Conservation (phyloP, 148 eudicot species). For the Cornus kousa region DNA sequence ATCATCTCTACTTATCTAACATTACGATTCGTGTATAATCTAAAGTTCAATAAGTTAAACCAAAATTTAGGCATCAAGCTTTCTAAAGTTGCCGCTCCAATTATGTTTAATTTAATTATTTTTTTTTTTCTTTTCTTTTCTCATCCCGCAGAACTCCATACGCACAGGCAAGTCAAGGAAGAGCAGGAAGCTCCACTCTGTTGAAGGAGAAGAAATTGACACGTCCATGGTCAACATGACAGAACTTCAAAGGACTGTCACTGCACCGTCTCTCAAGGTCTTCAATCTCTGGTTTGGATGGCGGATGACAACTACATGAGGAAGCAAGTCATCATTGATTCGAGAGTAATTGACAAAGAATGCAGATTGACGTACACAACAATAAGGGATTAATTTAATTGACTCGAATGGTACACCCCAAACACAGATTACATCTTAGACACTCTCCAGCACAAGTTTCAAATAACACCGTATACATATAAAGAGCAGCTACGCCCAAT, state of each 20-base stretch:
- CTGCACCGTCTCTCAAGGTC: slow-evolving; percentile 54
- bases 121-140: too few relatives aligned
- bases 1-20: neutral
- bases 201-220: slow-evolving; percentile 70
- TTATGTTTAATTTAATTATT: neutral
- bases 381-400: too few relatives aligned
- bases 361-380: neutral
- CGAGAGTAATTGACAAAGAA: neutral
- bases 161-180: slow-evolving; percentile 37
- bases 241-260: slow-evolving; percentile 53
- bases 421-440: too few relatives aligned
- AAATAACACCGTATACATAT: too few relatives aligned
- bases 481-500: too few relatives aligned
- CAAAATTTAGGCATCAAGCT: neutral
- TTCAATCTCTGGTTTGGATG: slow-evolving; percentile 54
- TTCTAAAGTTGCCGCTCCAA: neutral
- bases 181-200: slow-evolving; percentile 54
- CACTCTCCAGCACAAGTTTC: too few relatives aligned
- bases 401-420: too few relatives aligned
- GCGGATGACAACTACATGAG: slow-evolving; percentile 57
- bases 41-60: neutral
- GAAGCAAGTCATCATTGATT: neutral
- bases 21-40: neutral
- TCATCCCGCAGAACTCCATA: too few relatives aligned
- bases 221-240: slow-evolving; percentile 68